phyloP scores from a whole-genome alignment of 2,329 filamentous ascomycete species.

The Sclerotinia spermophila region DNA sequence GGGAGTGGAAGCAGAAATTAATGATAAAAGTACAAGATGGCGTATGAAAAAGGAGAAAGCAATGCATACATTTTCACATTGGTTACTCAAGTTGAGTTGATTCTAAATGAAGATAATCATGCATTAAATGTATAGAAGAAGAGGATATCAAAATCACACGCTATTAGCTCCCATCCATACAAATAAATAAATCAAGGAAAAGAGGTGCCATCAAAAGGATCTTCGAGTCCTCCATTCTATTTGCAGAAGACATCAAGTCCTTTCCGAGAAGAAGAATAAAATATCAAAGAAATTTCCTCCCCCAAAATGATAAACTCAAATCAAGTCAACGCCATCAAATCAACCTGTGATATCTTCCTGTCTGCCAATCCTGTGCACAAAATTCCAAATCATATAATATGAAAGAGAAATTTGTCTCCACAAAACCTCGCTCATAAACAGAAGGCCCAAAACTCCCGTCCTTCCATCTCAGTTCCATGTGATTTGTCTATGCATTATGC shows the following conservation, averaged over 20 bases:
- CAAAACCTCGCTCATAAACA: constrained; percentile 18
- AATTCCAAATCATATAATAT: not conserved
- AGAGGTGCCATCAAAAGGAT: not conserved
- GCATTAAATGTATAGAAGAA: constrained; percentile 5
- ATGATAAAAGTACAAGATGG: not conserved
- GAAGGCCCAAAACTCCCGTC: not conserved
- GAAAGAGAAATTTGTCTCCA: constrained; percentile 6
- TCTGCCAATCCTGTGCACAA: constrained; percentile 10
- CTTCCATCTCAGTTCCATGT: not conserved
- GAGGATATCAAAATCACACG: not conserved
- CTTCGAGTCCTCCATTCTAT: not conserved
- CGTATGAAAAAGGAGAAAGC: not conserved
- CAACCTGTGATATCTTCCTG: constrained; percentile 14
- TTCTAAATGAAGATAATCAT: not conserved
- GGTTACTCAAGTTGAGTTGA: not conserved
- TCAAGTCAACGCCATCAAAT: constrained; percentile 16
- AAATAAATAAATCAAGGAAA: not conserved
- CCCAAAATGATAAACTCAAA: not conserved
- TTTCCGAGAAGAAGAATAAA: not conserved
- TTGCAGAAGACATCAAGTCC: not conserved
- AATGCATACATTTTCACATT: not conserved
- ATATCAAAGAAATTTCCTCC: not conserved
- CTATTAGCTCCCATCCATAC: constrained; percentile 8
- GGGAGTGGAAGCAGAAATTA: not conserved
- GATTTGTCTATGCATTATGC: not conserved